These are phyloP conservation scores for Fagus sylvatica DNA, from an alignment of 306 rosid genomes.

Conservation along the genomic window DNA sequence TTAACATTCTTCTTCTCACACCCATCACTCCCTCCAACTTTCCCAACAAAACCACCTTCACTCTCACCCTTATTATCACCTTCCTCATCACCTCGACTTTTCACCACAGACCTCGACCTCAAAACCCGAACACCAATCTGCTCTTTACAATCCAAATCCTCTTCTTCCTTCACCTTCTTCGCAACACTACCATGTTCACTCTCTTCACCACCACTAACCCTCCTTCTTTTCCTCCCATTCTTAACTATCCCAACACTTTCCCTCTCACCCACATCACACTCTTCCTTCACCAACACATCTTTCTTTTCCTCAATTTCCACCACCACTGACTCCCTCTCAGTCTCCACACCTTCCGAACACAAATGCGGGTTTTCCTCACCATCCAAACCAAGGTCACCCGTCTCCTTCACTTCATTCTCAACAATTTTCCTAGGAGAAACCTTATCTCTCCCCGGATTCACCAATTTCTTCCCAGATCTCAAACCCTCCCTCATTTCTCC, in stretches of 20 bases:
- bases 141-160: slow-evolving; percentile 19
- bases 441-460: slow-evolving; percentile 24
- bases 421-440: slow-evolving; percentile 24
- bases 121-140: slow-evolving; percentile 49
- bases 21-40: slow-evolving; percentile 20
- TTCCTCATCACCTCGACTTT: slow-evolving; percentile 28
- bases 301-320: slow-evolving; percentile 32
- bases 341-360: slow-evolving; percentile 17
- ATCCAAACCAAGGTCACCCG: slow-evolving; percentile 18
- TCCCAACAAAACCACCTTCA: slow-evolving; percentile 21
- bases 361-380: slow-evolving; percentile 31
- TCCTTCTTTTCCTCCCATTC: slow-evolving; percentile 35
- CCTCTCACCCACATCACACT: slow-evolving; percentile 23
- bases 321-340: slow-evolving; percentile 17
- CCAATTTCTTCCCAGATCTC: slow-evolving; percentile 53
- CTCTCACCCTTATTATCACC: slow-evolving; percentile 30
- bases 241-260: slow-evolving; percentile 39
- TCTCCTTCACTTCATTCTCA: slow-evolving; percentile 20
- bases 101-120: slow-evolving; percentile 47
- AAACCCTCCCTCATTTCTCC: slow-evolving; percentile 69
- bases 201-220: slow-evolving; percentile 27
- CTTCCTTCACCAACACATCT: slow-evolving; percentile 20
- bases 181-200: slow-evolving; percentile 18
- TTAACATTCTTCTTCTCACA: slow-evolving; percentile 27
- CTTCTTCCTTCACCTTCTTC: slow-evolving; percentile 28